Evolutionary conservation across 306 rosid genomes (phyloP).

Genomic region (Rosa rugosa): DNA sequence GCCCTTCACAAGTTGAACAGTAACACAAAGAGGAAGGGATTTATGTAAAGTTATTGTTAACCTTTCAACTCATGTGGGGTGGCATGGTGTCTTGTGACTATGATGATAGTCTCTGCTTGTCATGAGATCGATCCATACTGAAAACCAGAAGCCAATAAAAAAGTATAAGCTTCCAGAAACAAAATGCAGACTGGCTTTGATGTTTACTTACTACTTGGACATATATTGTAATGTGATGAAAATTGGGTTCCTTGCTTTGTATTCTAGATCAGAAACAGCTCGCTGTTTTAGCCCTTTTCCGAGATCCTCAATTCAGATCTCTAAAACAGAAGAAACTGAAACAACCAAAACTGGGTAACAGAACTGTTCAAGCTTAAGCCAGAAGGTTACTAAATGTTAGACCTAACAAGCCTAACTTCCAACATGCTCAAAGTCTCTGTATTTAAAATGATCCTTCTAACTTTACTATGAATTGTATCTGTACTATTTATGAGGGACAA

Average conservation of each 20-base stretch:
- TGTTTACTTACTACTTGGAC: not conserved
- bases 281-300: not conserved
- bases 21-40: not conserved
- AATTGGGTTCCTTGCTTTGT: not conserved
- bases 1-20: not conserved
- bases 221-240: not conserved
- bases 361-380: not conserved
- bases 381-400: not conserved
- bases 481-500: not conserved
- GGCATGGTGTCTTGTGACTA: not conserved
- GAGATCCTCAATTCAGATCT: not conserved
- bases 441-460: not conserved
- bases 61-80: not conserved
- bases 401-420: not conserved
- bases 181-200: not conserved
- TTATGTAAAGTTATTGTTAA: not conserved
- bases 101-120: not conserved
- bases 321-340: no score
- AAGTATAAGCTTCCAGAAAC: not conserved
- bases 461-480: not conserved
- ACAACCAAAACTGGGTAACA: not conserved
- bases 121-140: not conserved
- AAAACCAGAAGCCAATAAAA: not conserved
- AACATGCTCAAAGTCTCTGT: not conserved
- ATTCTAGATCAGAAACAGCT: not conserved